Evolutionary conservation across 352 stramenopile genomes (phyloP), one percentile per base, ranked within the genome.

Genomic region (Hyaloperonospora arabidopsidis): DNA sequence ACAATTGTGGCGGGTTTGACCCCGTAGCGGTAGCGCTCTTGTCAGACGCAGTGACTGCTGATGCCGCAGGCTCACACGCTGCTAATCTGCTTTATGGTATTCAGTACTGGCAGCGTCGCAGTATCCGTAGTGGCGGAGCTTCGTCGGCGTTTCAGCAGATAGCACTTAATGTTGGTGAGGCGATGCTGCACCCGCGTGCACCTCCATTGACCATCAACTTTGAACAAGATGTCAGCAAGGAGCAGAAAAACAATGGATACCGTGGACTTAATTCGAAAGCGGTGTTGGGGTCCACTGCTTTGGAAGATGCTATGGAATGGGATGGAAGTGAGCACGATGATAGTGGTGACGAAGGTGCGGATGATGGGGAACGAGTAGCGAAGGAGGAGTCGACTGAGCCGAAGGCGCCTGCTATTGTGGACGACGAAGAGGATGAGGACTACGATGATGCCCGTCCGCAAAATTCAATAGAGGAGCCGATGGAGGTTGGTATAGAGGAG

Each of bases 181-280:
- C 74, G 7, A 59, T 91, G 44, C 54, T 93, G 41, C 83, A 91
- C 34, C 83, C 80, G 12, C 79, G 83, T 41, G 80, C 68, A 0
- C 80, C 79, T 12, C 80, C 83, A n/a, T 67, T 93, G 29, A 61
- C 65, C 41, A 72, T 91, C 49, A 74, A 69, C 36, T 68, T 87
- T 18, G 57, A 72, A 29, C 50, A 79, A 11, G 53, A 25, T 13
- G 11, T 44, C 23, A 57, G 32, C 43, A 59, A 65, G 35, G 58
- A 77, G 21, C 54, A 60, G 15, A 57, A 57, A 13, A 54, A 43
- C 11, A 57, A 44, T 15, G 28, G 14, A 5, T 25, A 48, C 44
- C 57, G 50, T 40, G 22, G 38, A 19, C 13, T 1, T 19, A 44
- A 25, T 22, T 46, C 39, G 7, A 61, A 52, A 12, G 13, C 22